Percentiles rank a stretch among this genome's conserved stretches.
Conservation (phyloP, 1,139 yeast genomes). For the Sugiyamaella xylanicola region DNA sequence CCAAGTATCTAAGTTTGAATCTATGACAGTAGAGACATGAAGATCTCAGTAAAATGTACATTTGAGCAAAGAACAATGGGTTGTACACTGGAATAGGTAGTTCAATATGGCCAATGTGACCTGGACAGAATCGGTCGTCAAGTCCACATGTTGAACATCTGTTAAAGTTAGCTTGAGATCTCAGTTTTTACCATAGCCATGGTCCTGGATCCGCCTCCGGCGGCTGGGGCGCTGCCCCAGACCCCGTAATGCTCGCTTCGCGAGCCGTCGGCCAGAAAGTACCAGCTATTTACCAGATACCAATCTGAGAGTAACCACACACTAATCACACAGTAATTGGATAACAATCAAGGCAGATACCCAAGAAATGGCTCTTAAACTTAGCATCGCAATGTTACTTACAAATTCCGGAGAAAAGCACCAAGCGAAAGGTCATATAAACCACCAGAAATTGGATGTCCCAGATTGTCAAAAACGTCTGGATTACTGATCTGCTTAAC, state of each 20-base stretch:
- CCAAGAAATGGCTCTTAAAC: too few species aligned
- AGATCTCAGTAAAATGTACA: conserved; percentile 80
- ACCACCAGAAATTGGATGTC: conserved; percentile 94
- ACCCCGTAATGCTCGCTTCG: neutral
- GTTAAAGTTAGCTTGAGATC: conserved; percentile 9
- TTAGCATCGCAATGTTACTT: too few species aligned
- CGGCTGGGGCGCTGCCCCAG: neutral
- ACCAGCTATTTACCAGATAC: too few species aligned
- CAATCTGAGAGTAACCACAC: too few species aligned
- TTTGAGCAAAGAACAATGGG: conserved; percentile 89
- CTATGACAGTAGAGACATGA: conserved; percentile 90
- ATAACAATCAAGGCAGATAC: too few species aligned
- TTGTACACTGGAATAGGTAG: conserved; percentile 94
- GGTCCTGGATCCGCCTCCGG: neutral
- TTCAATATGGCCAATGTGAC: conserved; percentile 98
- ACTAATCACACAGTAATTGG: too few species aligned
- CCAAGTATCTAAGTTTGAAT: conserved; percentile 68
- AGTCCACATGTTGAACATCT: conserved; percentile 92
- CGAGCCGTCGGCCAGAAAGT: too few species aligned
- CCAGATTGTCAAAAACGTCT: conserved; percentile 89
- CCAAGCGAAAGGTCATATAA: conserved; percentile 92
- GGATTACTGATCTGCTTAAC: conserved; percentile 97
- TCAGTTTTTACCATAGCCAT: too few species aligned
- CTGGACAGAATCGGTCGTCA: conserved; percentile 94
- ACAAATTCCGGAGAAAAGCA: conserved; percentile 79